phyloP scores from a whole-genome alignment of 345 rosid genomes.

The Schrenkiella parvula region DNA sequence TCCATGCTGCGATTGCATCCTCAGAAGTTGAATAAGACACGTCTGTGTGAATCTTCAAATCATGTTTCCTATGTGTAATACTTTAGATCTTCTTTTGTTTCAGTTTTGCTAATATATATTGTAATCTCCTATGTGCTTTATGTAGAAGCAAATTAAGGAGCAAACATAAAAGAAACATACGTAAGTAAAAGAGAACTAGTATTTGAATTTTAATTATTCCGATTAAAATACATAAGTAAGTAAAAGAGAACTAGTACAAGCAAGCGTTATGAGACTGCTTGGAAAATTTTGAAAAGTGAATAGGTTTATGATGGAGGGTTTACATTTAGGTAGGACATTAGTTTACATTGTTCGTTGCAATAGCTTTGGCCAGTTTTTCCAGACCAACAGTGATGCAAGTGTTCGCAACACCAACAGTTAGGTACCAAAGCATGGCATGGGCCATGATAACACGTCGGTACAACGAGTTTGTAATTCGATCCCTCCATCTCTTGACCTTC shows the following conservation, averaged over 20 bases:
- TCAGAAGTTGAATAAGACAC: too few species aligned
- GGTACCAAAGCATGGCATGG: conserved; percentile 6
- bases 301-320: not conserved
- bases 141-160: too few species aligned
- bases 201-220: too few species aligned
- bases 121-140: too few species aligned
- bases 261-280: not conserved
- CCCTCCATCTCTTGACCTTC: not conserved
- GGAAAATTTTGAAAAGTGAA: not conserved
- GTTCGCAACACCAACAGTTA: conserved; percentile 6
- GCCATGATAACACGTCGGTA: conserved; percentile 6
- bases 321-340: not conserved
- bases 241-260: not conserved
- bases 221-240: not conserved
- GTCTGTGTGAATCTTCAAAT: too few species aligned
- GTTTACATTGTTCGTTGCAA: not conserved
- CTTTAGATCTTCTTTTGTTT: too few species aligned
- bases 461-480: not conserved
- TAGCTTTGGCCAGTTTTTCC: not conserved
- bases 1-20: too few species aligned
- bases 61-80: too few species aligned
- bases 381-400: conserved; percentile 4
- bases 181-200: too few species aligned
- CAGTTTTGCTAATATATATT: too few species aligned
- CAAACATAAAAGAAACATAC: too few species aligned